These are phyloP conservation scores for Colletotrichum neosansevieriae DNA, from an alignment of 2,329 filamentous ascomycete genomes.

Conservation along the genomic window DNA sequence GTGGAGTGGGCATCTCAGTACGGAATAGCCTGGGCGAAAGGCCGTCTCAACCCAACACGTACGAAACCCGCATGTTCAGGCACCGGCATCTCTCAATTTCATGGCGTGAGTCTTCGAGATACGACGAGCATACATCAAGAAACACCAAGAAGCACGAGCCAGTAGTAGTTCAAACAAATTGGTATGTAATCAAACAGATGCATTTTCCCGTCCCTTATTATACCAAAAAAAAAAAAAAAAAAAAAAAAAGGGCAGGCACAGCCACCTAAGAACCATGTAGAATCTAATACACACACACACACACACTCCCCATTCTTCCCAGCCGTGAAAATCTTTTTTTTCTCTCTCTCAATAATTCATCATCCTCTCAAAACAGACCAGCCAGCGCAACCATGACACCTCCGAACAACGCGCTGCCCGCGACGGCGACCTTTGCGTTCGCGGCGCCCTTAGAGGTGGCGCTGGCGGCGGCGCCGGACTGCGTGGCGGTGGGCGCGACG, in stretches of 20 bases:
- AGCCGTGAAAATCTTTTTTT: background rate
- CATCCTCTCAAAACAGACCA: conserved; percentile 27
- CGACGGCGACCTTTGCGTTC: conserved; percentile 10
- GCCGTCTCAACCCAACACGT: too few species aligned
- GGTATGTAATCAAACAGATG: conserved; percentile 3
- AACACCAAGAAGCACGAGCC: background rate
- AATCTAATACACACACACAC: conserved; percentile 20
- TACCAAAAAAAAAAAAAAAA: conserved; percentile 17
- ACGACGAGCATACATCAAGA: background rate
- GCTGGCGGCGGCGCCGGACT: conserved; percentile 29
- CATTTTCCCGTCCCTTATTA: conserved; percentile 2
- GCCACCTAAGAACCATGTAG: conserved; percentile 16
- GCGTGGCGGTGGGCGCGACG: conserved; percentile 16
- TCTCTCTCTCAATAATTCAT: background rate
- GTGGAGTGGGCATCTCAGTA: too few species aligned
- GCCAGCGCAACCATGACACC: conserved; percentile 24
- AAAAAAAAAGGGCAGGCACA: background rate
- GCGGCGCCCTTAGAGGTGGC: conserved; percentile 13
- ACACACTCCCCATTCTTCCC: background rate
- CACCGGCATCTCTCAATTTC: background rate
- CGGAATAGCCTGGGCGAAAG: too few species aligned
- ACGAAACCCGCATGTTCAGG: background rate
- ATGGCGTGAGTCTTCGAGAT: background rate
- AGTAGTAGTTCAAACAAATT: conserved; percentile 2
- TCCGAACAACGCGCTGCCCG: conserved; percentile 29